Conservation (phyloP, 2,329 filamentous ascomycete genomes). For the Aureobasidium namibiae region DNA sequence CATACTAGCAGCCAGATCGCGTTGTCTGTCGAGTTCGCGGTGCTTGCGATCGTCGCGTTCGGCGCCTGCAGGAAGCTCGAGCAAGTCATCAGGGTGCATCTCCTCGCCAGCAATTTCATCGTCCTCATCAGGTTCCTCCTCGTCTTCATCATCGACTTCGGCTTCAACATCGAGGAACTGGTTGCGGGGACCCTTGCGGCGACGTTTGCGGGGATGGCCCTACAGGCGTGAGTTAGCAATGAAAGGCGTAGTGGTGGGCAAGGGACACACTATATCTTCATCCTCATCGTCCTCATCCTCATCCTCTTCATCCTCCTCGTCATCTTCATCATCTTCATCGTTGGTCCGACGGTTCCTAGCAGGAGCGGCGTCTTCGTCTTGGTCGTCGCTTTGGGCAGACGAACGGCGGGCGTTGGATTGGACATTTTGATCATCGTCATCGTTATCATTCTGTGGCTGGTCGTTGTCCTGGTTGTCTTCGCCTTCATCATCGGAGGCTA, state of each 20-base stretch:
- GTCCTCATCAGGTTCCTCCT: slow-evolving; percentile 80
- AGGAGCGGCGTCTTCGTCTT: slow-evolving; percentile 39
- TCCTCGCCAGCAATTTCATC: slow-evolving; percentile 80
- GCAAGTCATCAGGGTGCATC: slow-evolving; percentile 82
- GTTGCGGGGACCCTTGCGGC: slow-evolving; percentile 63
- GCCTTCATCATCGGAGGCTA: slow-evolving; percentile 63
- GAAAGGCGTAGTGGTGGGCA: slow-evolving; percentile 12
- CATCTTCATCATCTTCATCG: slow-evolving; percentile 57
- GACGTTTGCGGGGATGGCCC: slow-evolving; percentile 71
- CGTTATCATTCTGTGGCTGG: slow-evolving; percentile 29
- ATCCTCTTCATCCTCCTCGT: slow-evolving; percentile 55
- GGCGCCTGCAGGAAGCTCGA: slow-evolving; percentile 62
- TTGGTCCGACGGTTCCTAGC: slow-evolving; percentile 39
- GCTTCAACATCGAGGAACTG: slow-evolving; percentile 97
- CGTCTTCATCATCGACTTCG: slow-evolving; percentile 90
- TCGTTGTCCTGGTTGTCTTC: slow-evolving; percentile 25
- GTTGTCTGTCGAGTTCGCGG: slow-evolving; percentile 84
- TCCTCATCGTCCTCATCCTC: slow-evolving; percentile 42
- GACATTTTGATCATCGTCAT: slow-evolving; percentile 26
- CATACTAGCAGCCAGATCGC: slow-evolving; percentile 77
- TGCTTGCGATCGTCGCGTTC: slow-evolving; percentile 87
- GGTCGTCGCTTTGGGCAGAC: slow-evolving; percentile 24
- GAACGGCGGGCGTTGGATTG: slow-evolving; percentile 14
- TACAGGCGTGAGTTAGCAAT: slow-evolving; percentile 23
- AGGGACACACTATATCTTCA: slow-evolving; percentile 24